phyloP scores from a whole-genome alignment of 2,329 filamentous ascomycete genomes.

The Hypoxylon sp. region DNA sequence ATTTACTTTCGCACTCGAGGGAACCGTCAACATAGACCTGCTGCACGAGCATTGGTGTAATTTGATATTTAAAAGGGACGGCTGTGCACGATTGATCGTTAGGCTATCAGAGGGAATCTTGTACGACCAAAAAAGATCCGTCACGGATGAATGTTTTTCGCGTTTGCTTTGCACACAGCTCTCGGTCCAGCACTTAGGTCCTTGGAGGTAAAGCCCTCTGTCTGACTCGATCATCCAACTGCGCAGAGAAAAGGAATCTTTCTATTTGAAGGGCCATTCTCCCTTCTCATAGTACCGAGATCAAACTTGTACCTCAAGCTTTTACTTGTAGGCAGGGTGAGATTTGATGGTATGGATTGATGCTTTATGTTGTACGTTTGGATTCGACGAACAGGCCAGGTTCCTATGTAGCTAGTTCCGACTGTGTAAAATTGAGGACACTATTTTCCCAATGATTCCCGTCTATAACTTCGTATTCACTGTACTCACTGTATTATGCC shows the following conservation, averaged over 20 bases:
- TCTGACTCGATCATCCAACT: not conserved
- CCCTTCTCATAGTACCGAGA: not conserved
- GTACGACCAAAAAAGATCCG: slow-evolving; percentile 46
- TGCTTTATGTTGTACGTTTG: not conserved
- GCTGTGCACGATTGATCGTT: slow-evolving; percentile 36
- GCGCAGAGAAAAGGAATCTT: no score
- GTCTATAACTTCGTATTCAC: not conserved
- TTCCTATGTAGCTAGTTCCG: slow-evolving; percentile 10
- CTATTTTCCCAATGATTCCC: not conserved
- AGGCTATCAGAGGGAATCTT: slow-evolving; percentile 38
- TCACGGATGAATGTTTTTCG: slow-evolving; percentile 36
- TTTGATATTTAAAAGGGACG: slow-evolving; percentile 47
- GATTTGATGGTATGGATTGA: no score
- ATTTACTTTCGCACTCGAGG: slow-evolving; percentile 47
- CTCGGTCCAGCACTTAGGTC: slow-evolving; percentile 15
- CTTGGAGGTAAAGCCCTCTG: not conserved
- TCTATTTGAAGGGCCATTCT: no score
- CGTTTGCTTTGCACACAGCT: slow-evolving; percentile 24
- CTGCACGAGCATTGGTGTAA: slow-evolving; percentile 51
- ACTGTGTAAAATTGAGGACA: slow-evolving; percentile 30
- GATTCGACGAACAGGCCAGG: slow-evolving; percentile 1
- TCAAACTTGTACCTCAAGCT: no score
- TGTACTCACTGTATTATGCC: not conserved
- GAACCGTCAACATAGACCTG: slow-evolving; percentile 52
- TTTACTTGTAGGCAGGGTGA: no score